Conservation (phyloP, 345 rosid species). For the Corchorus olitorius region DNA sequence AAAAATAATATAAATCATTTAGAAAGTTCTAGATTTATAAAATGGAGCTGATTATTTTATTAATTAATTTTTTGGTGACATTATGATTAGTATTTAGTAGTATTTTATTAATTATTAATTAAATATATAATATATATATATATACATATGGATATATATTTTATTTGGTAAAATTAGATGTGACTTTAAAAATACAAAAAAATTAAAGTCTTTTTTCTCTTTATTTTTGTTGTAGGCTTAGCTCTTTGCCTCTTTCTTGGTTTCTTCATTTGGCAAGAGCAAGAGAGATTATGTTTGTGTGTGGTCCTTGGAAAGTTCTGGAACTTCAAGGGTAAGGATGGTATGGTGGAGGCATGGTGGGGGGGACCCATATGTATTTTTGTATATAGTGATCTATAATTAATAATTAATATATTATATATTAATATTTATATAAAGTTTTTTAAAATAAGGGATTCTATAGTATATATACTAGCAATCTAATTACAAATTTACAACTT, state of each 20-base stretch:
- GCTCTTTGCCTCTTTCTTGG: neutral
- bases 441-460: neutral
- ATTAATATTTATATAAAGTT: neutral
- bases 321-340: neutral
- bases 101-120: too few relatives aligned
- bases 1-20: constrained; percentile 10
- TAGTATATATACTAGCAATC: neutral
- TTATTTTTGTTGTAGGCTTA: neutral
- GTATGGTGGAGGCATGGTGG: neutral
- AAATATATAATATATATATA: too few relatives aligned
- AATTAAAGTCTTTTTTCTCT: neutral
- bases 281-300: neutral
- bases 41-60: constrained; percentile 7
- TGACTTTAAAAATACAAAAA: neutral
- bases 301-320: constrained; percentile 10
- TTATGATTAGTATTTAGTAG: too few relatives aligned
- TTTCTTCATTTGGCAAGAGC: neutral
- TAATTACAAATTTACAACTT: neutral
- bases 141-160: too few relatives aligned
- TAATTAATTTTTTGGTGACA: neutral
- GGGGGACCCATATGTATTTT: neutral
- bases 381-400: neutral
- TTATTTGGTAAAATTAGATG: neutral
- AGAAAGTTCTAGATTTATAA: constrained; percentile 44
- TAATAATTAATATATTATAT: too few relatives aligned